A percentile compares a stretch with the other conserved stretches of the same genome.
Conservation (phyloP, 352 stramenopile species). For the Globisporangium rhizosaccharum region DNA sequence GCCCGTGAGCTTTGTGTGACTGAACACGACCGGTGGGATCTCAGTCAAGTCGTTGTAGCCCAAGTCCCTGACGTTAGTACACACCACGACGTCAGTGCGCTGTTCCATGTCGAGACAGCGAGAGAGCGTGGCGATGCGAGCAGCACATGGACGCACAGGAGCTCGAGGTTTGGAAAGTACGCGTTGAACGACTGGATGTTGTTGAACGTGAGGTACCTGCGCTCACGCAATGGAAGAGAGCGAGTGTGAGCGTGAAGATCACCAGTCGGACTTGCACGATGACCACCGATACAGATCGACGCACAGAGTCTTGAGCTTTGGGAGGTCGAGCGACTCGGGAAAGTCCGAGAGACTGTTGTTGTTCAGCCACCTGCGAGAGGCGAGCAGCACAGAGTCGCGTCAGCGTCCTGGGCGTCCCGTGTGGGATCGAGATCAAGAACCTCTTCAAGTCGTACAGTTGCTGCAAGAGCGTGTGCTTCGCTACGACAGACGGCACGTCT, state of each 20-base stretch:
- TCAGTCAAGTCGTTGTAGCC: not conserved
- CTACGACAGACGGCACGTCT: not conserved
- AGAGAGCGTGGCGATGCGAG: not conserved
- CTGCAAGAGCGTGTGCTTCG: not conserved
- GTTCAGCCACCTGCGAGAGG: not conserved
- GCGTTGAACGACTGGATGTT: not conserved
- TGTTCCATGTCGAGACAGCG: not conserved
- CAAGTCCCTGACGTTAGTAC: not conserved
- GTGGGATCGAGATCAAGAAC: not conserved
- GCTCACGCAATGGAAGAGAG: not conserved
- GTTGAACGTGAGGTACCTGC: not conserved
- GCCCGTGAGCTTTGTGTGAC: not conserved
- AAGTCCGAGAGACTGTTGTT: slow-evolving; percentile 3
- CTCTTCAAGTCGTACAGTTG: not conserved
- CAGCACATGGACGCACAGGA: not conserved
- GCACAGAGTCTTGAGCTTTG: not conserved
- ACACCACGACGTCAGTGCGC: not conserved
- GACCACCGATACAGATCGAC: too few relatives aligned
- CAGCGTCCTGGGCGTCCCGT: not conserved
- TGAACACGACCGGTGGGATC: slow-evolving; percentile 4
- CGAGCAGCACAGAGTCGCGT: not conserved
- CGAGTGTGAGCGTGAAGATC: too few relatives aligned
- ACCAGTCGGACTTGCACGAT: too few relatives aligned
- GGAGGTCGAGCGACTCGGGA: not conserved
- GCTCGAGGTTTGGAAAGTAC: not conserved